Evolutionary conservation across 2,329 filamentous ascomycete species (phyloP).

Genomic region (Phaeosphaeriaceae sp.): DNA sequence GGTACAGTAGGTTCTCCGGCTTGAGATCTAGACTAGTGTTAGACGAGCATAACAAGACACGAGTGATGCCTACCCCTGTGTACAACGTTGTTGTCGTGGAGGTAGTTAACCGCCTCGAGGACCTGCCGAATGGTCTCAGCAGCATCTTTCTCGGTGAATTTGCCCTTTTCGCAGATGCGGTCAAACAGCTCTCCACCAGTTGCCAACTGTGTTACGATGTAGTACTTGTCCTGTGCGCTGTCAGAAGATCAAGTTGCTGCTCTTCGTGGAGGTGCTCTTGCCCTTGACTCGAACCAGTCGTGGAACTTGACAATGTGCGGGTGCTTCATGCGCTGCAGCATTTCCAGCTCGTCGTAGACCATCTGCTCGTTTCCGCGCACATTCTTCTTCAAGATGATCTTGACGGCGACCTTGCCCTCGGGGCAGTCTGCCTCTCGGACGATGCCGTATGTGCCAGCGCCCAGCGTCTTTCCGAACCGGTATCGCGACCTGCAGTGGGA

Average conservation of each 20-base stretch:
- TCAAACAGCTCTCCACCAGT: conserved; percentile 97
- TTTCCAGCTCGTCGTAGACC: conserved; percentile 96
- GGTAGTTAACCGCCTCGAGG: conserved; percentile 89
- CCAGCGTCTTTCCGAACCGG: conserved; percentile 89
- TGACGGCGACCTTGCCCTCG: conserved; percentile 88
- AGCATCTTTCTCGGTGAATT: conserved; percentile 98
- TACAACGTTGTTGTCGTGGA: conserved; percentile 93
- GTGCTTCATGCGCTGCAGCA: conserved; percentile 90
- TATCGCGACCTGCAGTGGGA: conserved; percentile 74
- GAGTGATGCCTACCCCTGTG: conserved; percentile 73
- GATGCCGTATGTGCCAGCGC: conserved; percentile 97
- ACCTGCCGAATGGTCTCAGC: conserved; percentile 95
- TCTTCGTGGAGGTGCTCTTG: conserved; percentile 52
- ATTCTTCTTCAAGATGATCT: conserved; percentile 99
- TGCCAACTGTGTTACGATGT: conserved; percentile 96
- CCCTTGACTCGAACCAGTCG: conserved; percentile 98
- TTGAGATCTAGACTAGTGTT: conserved; percentile 76
- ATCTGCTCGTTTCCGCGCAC: conserved; percentile 98
- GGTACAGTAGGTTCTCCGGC: conserved; percentile 95
- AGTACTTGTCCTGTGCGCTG: conserved; percentile 87
- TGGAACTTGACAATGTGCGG: conserved; percentile 96
- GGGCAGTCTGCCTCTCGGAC: conserved; percentile 91
- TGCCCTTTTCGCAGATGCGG: conserved; percentile 96
- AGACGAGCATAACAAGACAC: conserved; percentile 16
- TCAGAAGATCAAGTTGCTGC: conserved; percentile 19